Conservation (phyloP, 1,284 basidiomycete genomes). For the Sporisorium graminicola region DNA sequence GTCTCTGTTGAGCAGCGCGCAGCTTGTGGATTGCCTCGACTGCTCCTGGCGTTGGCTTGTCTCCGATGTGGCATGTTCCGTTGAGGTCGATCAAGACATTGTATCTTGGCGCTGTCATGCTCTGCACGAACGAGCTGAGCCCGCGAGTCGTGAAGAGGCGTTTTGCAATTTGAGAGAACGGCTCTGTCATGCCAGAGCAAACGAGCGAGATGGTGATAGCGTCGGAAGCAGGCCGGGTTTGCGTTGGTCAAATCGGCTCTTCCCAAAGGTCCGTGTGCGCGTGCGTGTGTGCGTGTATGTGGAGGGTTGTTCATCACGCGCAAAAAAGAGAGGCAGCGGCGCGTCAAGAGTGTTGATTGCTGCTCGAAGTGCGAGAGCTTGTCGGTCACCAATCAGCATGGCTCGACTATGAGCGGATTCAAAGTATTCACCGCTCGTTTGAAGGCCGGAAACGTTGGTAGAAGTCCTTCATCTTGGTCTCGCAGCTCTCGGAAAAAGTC, state of each 20-base stretch:
- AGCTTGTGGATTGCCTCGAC: constrained; percentile 35
- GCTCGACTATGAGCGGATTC: background rate
- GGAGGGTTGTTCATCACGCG: background rate
- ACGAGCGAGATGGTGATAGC: background rate
- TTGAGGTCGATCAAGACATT: constrained; percentile 51
- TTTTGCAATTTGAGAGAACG: background rate
- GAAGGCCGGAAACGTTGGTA: constrained; percentile 77
- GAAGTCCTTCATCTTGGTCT: constrained; percentile 81
- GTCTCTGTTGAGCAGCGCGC: constrained; percentile 15
- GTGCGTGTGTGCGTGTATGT: constrained; percentile 7
- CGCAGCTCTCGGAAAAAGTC: constrained; percentile 84
- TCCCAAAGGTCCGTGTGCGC: background rate
- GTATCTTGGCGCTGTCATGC: constrained; percentile 20
- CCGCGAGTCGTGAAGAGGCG: background rate
- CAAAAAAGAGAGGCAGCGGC: background rate
- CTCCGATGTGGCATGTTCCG: constrained; percentile 46
- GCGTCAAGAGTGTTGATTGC: background rate
- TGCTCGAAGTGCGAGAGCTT: background rate
- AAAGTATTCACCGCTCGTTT: constrained; percentile 29
- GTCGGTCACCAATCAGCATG: background rate
- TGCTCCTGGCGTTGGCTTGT: constrained; percentile 29
- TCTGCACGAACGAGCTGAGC: background rate
- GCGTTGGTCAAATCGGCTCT: background rate
- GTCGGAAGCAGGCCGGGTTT: background rate
- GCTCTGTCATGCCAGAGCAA: background rate